These are phyloP conservation scores for Apiotrichum veenhuisii DNA, from an alignment of 1,284 basidiomycete species.

Conservation along the genomic window DNA sequence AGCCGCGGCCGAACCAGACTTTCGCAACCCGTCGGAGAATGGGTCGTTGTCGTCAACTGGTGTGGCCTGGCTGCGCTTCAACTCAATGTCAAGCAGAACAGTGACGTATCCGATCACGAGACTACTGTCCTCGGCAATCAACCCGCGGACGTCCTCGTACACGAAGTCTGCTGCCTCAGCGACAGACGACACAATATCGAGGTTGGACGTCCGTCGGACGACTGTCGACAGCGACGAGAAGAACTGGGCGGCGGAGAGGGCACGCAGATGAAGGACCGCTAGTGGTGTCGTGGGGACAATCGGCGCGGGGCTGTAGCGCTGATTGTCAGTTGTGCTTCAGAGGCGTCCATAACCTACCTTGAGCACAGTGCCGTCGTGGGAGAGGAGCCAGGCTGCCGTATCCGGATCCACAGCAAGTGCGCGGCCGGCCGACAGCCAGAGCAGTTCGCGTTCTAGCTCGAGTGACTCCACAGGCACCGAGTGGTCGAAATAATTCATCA, in stretches of 20 bases:
- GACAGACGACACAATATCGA: slow-evolving; percentile 5
- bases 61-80: not conserved
- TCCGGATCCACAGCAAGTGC: slow-evolving; percentile 16
- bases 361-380: slow-evolving; percentile 15
- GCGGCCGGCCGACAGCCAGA: slow-evolving; percentile 35
- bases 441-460: slow-evolving; percentile 29
- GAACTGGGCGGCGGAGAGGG: slow-evolving; percentile 19
- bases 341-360: slow-evolving; percentile 17
- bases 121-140: slow-evolving; percentile 13
- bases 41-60: not conserved
- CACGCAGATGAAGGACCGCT: slow-evolving; percentile 26
- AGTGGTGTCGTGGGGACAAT: slow-evolving; percentile 34
- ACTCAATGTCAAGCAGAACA: slow-evolving; percentile 26
- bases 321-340: not conserved
- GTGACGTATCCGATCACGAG: slow-evolving; percentile 12
- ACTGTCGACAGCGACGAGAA: slow-evolving; percentile 24
- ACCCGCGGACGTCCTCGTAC: not conserved
- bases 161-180: slow-evolving; percentile 7
- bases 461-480: not conserved
- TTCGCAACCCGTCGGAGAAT: not conserved
- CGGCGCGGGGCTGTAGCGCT: slow-evolving; percentile 35
- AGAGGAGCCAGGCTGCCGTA: slow-evolving; percentile 31
- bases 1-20: not conserved
- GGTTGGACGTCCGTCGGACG: slow-evolving; percentile 11
- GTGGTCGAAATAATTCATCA: slow-evolving; percentile 15